Percentiles rank a stretch among this genome's conserved stretches.
These are phyloP conservation scores for Aureobasidium sp. DNA, from an alignment of 2,329 filamentous ascomycete genomes.

Conservation along the genomic window DNA sequence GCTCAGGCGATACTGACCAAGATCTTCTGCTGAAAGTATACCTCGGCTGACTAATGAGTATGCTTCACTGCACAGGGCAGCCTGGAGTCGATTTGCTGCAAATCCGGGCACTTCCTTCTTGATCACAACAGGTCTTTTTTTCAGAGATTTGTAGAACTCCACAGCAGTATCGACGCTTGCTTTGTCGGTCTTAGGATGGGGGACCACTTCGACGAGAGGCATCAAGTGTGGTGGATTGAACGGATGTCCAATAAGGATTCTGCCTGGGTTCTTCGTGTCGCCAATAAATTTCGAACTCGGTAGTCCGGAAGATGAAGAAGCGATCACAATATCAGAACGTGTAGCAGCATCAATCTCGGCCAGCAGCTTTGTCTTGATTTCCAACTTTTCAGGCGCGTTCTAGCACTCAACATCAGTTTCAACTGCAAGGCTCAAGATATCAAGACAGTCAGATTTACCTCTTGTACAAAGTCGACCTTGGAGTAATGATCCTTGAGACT, in stretches of 20 bases:
- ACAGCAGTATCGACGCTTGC: constrained; percentile 36
- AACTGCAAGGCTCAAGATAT: neutral
- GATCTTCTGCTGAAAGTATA: constrained; percentile 46
- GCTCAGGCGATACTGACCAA: constrained; percentile 31
- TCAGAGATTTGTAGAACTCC: constrained; percentile 39
- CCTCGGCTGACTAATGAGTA: constrained; percentile 48
- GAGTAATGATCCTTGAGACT: constrained; percentile 15
- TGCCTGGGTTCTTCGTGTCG: constrained; percentile 31
- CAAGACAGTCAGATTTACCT: constrained; percentile 18
- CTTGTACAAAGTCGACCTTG: constrained; percentile 32
- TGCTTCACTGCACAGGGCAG: constrained; percentile 50
- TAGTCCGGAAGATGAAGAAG: constrained; percentile 54
- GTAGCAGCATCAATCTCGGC: constrained; percentile 43
- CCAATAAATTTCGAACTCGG: constrained; percentile 44
- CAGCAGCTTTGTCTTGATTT: constrained; percentile 49
- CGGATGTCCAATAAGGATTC: constrained; percentile 52
- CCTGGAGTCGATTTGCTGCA: constrained; percentile 52
- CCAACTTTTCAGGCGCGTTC: constrained; percentile 49
- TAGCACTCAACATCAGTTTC: constrained; percentile 24
- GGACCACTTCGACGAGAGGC: constrained; percentile 54
- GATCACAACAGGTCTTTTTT: constrained; percentile 43
- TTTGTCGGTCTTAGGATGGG: constrained; percentile 37
- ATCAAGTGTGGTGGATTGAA: constrained; percentile 58
- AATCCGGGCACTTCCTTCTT: constrained; percentile 49
- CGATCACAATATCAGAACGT: constrained; percentile 41